Conservation (phyloP, 148 eudicot species). For the Persicaria tinctoria region DNA sequence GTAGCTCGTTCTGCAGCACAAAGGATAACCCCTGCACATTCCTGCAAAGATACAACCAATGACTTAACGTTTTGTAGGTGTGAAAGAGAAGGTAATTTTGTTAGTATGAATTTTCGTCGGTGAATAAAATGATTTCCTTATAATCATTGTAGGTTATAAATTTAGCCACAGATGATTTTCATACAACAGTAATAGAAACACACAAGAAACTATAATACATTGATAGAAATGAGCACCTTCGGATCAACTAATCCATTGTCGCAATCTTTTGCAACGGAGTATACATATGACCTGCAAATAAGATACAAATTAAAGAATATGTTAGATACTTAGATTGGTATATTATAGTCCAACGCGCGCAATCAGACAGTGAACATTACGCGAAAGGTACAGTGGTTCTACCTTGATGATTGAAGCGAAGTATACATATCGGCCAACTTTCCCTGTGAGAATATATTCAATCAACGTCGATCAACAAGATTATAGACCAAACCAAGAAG, state of each 20-base stretch:
- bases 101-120: no score
- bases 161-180: no score
- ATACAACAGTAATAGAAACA: not conserved
- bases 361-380: not conserved
- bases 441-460: conserved; percentile 52
- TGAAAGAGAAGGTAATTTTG: no score
- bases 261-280: conserved; percentile 95
- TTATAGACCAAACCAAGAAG: no score
- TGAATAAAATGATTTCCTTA: no score
- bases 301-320: not conserved
- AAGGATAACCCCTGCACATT: conserved; percentile 95
- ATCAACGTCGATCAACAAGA: not conserved
- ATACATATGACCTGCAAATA: conserved; percentile 72
- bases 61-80: not conserved
- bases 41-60: conserved; percentile 34
- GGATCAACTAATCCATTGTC: conserved; percentile 65
- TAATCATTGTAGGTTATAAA: no score
- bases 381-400: not conserved
- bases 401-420: conserved; percentile 91
- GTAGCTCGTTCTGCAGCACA: conserved; percentile 97
- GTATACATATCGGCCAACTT: conserved; percentile 99
- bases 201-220: not conserved
- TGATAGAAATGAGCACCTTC: conserved; percentile 41
- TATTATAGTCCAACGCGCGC: not conserved
- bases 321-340: not conserved